Evolutionary conservation across 129 eudicot species (phyloP), one percentile per base, ranked within the genome.

Genomic region (Apium graveolens): DNA sequence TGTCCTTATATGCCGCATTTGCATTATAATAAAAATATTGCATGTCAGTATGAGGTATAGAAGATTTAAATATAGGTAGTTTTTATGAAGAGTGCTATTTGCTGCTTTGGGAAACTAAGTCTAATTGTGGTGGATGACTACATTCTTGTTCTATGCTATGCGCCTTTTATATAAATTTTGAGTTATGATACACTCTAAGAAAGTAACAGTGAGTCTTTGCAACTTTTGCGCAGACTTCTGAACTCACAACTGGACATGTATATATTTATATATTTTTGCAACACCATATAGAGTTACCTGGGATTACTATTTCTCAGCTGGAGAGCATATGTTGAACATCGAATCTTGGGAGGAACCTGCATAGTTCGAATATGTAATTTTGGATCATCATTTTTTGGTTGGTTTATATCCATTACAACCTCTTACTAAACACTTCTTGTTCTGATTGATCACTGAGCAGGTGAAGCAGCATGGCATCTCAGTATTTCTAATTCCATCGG

Each of bases 261-360:
- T 96, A 96, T 97, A 96, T 87, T 90, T 96, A 49, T 96, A 96
- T 80, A 97, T 96, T 32, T 96, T 96, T 75, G 99, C 99, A 27
- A 96, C 99, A 37, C 99, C 99, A 9, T 96, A 96, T 83, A 86
- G 99, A 79, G 79, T 96, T 78, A 90, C 97, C 53, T 96, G 99
- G 99, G 99, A 96, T 75, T 96, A 92, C 85, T 96, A 96, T 86
- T 96, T 96, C 70, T 70, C 89, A 18, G 91, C 95, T 42, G 87
- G 88, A 31, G 89, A 92, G 49, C 99, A 96, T 78, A 89, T 91
- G 35, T 80, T 90, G 63, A 57, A 80, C 45, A 86, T 96, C 45
- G 90, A 87, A 1, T 90, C 97, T 1, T 96, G 99, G 99, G 99
- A 92, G 88, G 99, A 96, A 84, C 85, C 91, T 75, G 99, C 97